Percentiles rank a stretch among this genome's conserved stretches.
Conservation (phyloP, 805 yeast genomes). For the Ogataea neopini region DNA sequence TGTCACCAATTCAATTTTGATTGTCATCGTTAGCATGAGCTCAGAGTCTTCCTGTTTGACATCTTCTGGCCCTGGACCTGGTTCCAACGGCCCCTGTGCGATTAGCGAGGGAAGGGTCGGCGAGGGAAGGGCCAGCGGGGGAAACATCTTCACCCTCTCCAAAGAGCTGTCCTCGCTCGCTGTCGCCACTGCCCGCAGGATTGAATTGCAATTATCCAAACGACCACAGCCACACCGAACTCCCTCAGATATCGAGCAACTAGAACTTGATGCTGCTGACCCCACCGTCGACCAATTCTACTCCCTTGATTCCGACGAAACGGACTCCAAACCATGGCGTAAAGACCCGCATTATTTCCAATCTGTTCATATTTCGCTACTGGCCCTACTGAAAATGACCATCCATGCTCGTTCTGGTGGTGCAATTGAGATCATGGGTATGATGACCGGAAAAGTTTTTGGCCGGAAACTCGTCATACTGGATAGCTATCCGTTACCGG, state of each 20-base stretch:
- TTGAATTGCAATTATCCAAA: neutral
- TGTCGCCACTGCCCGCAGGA: neutral
- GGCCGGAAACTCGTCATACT: constrained; percentile 60
- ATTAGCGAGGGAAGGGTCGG: no score
- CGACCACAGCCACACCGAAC: neutral
- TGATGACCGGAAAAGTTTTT: constrained; percentile 77
- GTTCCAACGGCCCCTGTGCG: no score
- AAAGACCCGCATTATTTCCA: constrained; percentile 60
- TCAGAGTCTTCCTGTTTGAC: no score
- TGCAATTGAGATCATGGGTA: constrained; percentile 90
- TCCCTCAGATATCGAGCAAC: constrained; percentile 3
- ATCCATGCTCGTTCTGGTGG: constrained; percentile 85
- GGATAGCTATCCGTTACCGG: constrained; percentile 87
- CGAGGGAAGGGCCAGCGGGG: no score
- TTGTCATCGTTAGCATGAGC: no score
- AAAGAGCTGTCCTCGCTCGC: constrained; percentile 1
- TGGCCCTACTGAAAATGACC: constrained; percentile 75
- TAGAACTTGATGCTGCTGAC: constrained; percentile 2
- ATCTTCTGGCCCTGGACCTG: no score
- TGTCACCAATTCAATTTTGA: no score
- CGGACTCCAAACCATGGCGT: constrained; percentile 51
- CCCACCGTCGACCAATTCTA: constrained; percentile 12
- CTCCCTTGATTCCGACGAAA: constrained; percentile 16
- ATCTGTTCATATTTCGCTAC: constrained; percentile 61
- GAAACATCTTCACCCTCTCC: neutral